These are phyloP conservation scores for Chaetoscypha palmicola DNA, from an alignment of 2,329 filamentous ascomycete species.

Conservation along the genomic window DNA sequence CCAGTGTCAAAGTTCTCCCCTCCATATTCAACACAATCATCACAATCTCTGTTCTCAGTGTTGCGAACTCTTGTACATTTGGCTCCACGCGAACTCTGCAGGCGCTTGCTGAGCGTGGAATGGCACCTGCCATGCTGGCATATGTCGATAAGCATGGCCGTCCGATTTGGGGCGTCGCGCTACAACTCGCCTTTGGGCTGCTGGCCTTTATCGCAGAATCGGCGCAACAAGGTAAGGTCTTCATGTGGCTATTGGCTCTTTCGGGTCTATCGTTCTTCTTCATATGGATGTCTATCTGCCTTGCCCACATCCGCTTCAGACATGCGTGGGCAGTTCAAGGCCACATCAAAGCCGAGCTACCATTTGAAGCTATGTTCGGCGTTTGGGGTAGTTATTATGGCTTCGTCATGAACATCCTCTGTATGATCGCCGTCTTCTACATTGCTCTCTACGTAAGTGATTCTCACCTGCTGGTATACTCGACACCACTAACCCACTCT, in stretches of 20 bases:
- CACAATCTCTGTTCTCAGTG: conserved; percentile 44
- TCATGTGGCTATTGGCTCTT: conserved; percentile 60
- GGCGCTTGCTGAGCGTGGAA: conserved; percentile 35
- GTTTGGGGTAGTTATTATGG: conserved; percentile 62
- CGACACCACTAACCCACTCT: not conserved
- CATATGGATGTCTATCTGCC: conserved; percentile 62
- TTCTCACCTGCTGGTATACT: not conserved
- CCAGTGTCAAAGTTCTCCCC: conserved; percentile 43
- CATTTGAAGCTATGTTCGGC: conserved; percentile 40
- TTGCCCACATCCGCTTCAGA: conserved; percentile 59
- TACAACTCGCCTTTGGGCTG: conserved; percentile 49
- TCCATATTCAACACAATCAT: conserved; percentile 49
- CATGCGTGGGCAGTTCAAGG: conserved; percentile 53
- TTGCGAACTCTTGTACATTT: conserved; percentile 46
- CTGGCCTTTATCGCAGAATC: conserved; percentile 50
- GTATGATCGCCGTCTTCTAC: conserved; percentile 49
- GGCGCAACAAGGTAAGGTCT: conserved; percentile 38
- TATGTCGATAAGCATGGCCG: conserved; percentile 57
- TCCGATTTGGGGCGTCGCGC: conserved; percentile 46
- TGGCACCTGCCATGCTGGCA: conserved; percentile 43
- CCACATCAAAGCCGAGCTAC: conserved; percentile 40
- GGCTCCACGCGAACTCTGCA: conserved; percentile 46
- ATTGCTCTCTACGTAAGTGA: conserved; percentile 32
- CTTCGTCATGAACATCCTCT: conserved; percentile 58
- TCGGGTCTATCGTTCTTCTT: conserved; percentile 67